These are phyloP conservation scores for Diaporthe sp. DNA, from an alignment of 2,329 filamentous ascomycete species.

Conservation along the genomic window DNA sequence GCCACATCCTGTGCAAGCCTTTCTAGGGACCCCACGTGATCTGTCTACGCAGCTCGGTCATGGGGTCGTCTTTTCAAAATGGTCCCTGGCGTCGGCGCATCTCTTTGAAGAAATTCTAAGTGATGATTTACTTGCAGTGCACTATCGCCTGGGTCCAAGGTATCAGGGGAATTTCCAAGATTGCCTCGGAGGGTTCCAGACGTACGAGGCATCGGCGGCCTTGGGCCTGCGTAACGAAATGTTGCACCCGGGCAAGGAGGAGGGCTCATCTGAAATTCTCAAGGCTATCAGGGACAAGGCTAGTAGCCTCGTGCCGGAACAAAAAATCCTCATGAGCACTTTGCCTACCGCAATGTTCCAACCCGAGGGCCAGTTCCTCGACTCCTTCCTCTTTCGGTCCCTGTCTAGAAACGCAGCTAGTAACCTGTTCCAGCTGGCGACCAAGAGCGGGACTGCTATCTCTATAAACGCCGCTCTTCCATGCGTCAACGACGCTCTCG, in stretches of 20 bases:
- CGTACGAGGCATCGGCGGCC: slow-evolving; percentile 91
- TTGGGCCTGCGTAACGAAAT: slow-evolving; percentile 92
- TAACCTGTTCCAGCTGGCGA: slow-evolving; percentile 75
- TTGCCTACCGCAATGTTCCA: slow-evolving; percentile 83
- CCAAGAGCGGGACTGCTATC: slow-evolving; percentile 79
- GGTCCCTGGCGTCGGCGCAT: slow-evolving; percentile 91
- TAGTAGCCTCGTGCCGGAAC: slow-evolving; percentile 82
- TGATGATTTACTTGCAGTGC: slow-evolving; percentile 91
- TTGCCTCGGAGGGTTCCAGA: slow-evolving; percentile 94
- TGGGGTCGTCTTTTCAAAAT: slow-evolving; percentile 79
- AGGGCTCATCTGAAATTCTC: slow-evolving; percentile 92
- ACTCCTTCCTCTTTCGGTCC: slow-evolving; percentile 79
- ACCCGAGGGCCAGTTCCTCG: slow-evolving; percentile 82
- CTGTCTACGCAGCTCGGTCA: slow-evolving; percentile 81
- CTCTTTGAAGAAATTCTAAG: slow-evolving; percentile 88
- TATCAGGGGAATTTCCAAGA: slow-evolving; percentile 98
- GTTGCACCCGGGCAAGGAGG: slow-evolving; percentile 88
- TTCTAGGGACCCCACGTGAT: slow-evolving; percentile 91
- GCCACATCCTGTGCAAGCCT: slow-evolving; percentile 83
- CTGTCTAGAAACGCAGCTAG: slow-evolving; percentile 78
- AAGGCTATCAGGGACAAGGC: slow-evolving; percentile 88
- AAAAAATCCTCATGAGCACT: slow-evolving; percentile 83
- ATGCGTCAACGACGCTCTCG: slow-evolving; percentile 88
- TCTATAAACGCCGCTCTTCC: slow-evolving; percentile 91
- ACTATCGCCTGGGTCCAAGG: slow-evolving; percentile 87